Evolutionary conservation across 1,139 yeast genomes (phyloP), one percentile per base, ranked within the genome.

Genomic region (Geotrichum fermentans): DNA sequence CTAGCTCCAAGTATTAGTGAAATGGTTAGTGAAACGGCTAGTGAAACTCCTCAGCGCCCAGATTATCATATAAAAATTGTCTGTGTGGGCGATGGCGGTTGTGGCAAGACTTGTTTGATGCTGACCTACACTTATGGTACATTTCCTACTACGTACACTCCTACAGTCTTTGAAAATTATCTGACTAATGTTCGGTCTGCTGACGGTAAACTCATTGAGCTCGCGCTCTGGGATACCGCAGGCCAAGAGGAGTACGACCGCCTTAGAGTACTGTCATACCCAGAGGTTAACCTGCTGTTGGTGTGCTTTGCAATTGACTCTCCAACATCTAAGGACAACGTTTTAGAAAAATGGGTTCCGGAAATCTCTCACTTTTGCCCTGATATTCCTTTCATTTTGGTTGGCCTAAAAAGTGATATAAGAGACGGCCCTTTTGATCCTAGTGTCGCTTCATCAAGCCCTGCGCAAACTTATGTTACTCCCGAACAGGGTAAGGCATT

Each of bases 191-290:
- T 85, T 4, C 65, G 68, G 38, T 74, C 82, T 0, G 81, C 87
- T 1, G 69, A 69, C 46, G 74, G 73, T 37, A 77, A 79, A 55
- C 62, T 73, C n/a, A 75, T 82, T 52, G 94, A 80, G 68, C 71
- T 87, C 61, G 92, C 85, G 24, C 68, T 87, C 40, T 86, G 95
- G 95, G 97, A 90, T 66, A 88, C 97, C 0, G 96, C 96, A 0
- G 96, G 96, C 3, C 96, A 88, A 67, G 96, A 88, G 66, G 95
- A 87, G 64, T 88, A 87, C 64, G 95, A 85, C 64, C 69, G 96
- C 51, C 70, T 88, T 53, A 72, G 97, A 56, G 94, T 96, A 8
- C 72, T 89, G 50, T 78, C 87, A 52, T 89, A 89, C 63, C 89
- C 92, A 8, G 95, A 85, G 57, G 89, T 83, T 2, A 86, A 87